Evolutionary conservation across 345 rosid species (phyloP), one percentile per base, ranked within the genome.

Genomic region (Erysimum cheiranthoides): DNA sequence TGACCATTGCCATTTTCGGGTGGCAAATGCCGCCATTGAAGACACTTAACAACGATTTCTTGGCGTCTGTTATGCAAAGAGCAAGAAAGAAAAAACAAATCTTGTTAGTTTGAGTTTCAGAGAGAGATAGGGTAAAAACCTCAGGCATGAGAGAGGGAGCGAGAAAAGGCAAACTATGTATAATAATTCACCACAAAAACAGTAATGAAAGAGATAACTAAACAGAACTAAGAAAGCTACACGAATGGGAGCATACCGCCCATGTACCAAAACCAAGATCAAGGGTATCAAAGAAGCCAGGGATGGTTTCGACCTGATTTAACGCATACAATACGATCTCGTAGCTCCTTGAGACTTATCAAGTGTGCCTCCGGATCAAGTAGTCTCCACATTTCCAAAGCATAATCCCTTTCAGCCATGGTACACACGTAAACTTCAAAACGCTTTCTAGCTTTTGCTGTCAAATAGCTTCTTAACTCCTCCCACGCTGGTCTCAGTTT

Each of bases 391-490:
- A 96, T 96, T 83, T 96, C 99, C 43, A 96, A 85, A 68, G 99
- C 99, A 89, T 93, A 96, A 82, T 96, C 97, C 77, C 97, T 85
- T 85, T 96, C 99, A 67, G 99, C 99, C 99, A 96, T 96, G 8
- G 99, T 96, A 78, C 99, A 96, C 62, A 96, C 99, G 80, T 93
- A 93, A 70, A 96, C 99, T 84, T 93, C 97, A 79, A 96, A 96
- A n/a, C 98, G 76, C 79, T 93, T 96, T 70, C 98, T 93, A 25
- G 92, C 90, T 79, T 85, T 96, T 35, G 99, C 99, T 53, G 88
- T 91, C 81, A 96, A 86, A 80, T 93, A 96, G 77, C 90, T 87
- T 82, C 97, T 83, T 79, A 93, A 81, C 63, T 96, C 98, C 79
- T 93, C 98, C 99, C 99, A 93, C 9, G 98, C 99, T 61, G 98